These are phyloP conservation scores for Citrus trifoliata DNA, from an alignment of 345 rosid species.

Conservation along the genomic window DNA sequence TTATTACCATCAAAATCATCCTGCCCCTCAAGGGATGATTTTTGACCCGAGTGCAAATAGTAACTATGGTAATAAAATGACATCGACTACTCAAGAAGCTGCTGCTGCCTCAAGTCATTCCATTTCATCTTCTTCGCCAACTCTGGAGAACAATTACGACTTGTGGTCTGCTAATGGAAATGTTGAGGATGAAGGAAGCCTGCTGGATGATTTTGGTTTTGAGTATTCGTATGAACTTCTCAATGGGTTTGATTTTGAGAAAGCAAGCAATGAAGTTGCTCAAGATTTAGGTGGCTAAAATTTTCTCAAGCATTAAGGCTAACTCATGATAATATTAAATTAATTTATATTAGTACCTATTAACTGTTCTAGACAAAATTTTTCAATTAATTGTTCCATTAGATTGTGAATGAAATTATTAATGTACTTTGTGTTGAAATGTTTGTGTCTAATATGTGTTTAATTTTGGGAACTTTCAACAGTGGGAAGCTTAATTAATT, in stretches of 20 bases:
- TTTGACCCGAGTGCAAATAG: constrained; percentile 10
- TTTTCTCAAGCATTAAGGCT: background rate
- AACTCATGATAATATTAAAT: too few relatives aligned
- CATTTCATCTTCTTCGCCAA: background rate
- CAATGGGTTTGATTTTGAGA: constrained; percentile 10
- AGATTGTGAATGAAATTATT: background rate
- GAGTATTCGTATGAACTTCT: constrained; percentile 8
- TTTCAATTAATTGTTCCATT: background rate
- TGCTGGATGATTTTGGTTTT: constrained; percentile 4
- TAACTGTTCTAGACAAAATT: background rate
- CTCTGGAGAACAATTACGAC: constrained; percentile 1
- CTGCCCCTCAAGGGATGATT: background rate
- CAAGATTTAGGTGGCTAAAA: background rate
- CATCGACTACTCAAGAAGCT: constrained; percentile 4
- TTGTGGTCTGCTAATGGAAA: background rate
- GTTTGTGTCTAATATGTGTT: background rate
- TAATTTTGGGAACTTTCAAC: background rate
- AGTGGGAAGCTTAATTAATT: too few relatives aligned
- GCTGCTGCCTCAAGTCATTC: background rate
- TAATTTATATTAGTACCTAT: background rate
- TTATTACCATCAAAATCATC: constrained; percentile 6
- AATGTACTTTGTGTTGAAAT: background rate
- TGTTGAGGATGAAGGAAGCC: background rate
- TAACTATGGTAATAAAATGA: background rate
- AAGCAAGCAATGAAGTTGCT: background rate